Conservation (phyloP, 441 rosid genomes). For the Euphorbia schlechtendalii region DNA sequence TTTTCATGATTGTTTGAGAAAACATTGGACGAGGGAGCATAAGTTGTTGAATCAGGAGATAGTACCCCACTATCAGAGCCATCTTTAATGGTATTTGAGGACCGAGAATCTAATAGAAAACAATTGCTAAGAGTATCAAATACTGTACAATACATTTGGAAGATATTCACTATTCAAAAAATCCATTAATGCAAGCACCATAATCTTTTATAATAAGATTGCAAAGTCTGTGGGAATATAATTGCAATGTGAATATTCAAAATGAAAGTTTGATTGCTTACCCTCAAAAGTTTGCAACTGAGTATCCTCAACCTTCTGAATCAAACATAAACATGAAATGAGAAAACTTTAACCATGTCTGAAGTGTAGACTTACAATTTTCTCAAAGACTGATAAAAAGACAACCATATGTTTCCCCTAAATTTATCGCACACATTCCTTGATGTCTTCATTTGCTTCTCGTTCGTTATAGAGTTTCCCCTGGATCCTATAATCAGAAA, state of each 20-base stretch:
- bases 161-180: not conserved
- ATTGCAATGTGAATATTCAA: too few species aligned
- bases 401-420: slow-evolving; percentile 11
- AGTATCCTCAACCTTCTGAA: slow-evolving; percentile 35
- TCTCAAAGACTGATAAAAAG: slow-evolving; percentile 7
- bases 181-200: not conserved
- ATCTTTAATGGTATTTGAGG: slow-evolving; percentile 30
- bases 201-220: not conserved
- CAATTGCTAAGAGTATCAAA: not conserved
- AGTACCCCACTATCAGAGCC: slow-evolving; percentile 33
- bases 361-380: too few species aligned
- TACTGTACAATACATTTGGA: not conserved
- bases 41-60: slow-evolving; percentile 27
- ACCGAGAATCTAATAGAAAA: slow-evolving; percentile 32
- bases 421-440: slow-evolving; percentile 17
- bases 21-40: slow-evolving; percentile 27
- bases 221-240: not conserved
- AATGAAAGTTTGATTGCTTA: too few species aligned
- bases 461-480: slow-evolving; percentile 29
- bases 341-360: not conserved
- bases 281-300: slow-evolving; percentile 30
- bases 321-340: slow-evolving; percentile 11
- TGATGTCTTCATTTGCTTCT: slow-evolving; percentile 26
- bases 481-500: slow-evolving; percentile 33
- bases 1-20: slow-evolving; percentile 37